phyloP scores from a whole-genome alignment of 2,329 filamentous ascomycete genomes.

The Didymella lethalis region DNA sequence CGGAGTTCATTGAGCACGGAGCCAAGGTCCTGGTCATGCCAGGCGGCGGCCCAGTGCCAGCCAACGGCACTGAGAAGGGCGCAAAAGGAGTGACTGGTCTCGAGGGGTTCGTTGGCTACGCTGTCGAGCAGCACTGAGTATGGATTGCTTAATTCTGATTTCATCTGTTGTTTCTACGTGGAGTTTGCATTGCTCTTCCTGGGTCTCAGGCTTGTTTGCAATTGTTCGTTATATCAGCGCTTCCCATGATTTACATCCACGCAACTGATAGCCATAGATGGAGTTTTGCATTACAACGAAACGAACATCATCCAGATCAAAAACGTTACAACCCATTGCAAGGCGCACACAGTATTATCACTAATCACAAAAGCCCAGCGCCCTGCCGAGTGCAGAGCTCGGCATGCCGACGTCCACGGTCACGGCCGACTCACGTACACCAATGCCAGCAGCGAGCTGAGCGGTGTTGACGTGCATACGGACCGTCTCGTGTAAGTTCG shows the following conservation, averaged over 20 bases:
- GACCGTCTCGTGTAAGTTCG: not conserved
- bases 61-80: constrained; percentile 62
- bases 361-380: not conserved
- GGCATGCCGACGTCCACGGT: not conserved
- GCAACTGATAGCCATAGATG: not conserved
- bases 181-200: not conserved
- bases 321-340: not conserved
- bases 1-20: constrained; percentile 77
- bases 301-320: not conserved
- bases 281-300: not conserved
- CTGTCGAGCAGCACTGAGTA: constrained; percentile 48
- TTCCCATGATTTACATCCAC: not conserved
- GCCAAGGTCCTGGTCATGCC: constrained; percentile 76
- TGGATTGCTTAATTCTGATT: not conserved
- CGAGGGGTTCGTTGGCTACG: constrained; percentile 75
- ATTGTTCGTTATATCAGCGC: not conserved
- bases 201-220: too few species aligned
- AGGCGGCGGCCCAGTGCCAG: constrained; percentile 68
- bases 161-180: not conserved
- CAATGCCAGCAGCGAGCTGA: not conserved
- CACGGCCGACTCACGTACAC: not conserved
- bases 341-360: not conserved
- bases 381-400: not conserved
- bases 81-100: constrained; percentile 64
- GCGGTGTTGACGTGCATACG: not conserved